A percentile compares a stretch with the other conserved stretches of the same genome.
These are phyloP conservation scores for Penicillium psychrofluorescens DNA, from an alignment of 495 filamentous ascomycete species.

Conservation along the genomic window DNA sequence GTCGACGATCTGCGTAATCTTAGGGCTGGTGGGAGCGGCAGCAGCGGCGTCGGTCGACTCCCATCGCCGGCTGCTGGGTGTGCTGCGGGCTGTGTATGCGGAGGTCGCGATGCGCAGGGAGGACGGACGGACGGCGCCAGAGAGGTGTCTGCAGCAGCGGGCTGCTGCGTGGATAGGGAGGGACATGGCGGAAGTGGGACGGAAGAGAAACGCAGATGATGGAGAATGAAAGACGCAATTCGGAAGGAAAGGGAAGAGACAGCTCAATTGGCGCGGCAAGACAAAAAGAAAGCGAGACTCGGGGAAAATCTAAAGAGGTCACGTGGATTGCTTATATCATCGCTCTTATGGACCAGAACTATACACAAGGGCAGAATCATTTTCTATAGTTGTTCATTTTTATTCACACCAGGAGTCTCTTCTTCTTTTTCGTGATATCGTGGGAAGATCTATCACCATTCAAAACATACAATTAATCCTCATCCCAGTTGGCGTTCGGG, in stretches of 20 bases:
- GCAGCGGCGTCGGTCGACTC: slow-evolving; percentile 50
- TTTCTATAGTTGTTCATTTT: slow-evolving; percentile 6
- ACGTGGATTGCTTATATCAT: slow-evolving; percentile 19
- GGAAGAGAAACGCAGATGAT: slow-evolving; percentile 4
- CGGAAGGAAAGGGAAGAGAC: slow-evolving; percentile 6
- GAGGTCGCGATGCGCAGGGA: slow-evolving; percentile 38
- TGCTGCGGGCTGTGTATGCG: slow-evolving; percentile 37
- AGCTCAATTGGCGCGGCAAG: slow-evolving; percentile 10
- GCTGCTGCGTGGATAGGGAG: slow-evolving; percentile 35
- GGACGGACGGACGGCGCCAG: slow-evolving; percentile 36
- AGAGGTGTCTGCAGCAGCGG: slow-evolving; percentile 41
- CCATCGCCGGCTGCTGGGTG: slow-evolving; percentile 35
- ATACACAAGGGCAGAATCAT: background rate
- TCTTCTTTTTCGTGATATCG: slow-evolving; percentile 21
- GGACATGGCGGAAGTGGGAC: slow-evolving; percentile 27
- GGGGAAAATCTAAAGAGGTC: slow-evolving; percentile 34
- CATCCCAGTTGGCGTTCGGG: slow-evolving; percentile 96
- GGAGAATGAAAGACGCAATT: slow-evolving; percentile 4
- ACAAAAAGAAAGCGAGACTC: slow-evolving; percentile 17
- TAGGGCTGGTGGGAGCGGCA: slow-evolving; percentile 60
- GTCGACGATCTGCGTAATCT: slow-evolving; percentile 89
- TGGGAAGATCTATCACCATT: slow-evolving; percentile 21
- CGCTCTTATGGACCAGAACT: too few species aligned
- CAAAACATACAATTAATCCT: slow-evolving; percentile 56
- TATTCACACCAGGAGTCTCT: slow-evolving; percentile 17